Percentiles rank a stretch among this genome's conserved stretches.
Conservation (phyloP, 2,329 filamentous ascomycete species). For the Nemania bipapillata region DNA sequence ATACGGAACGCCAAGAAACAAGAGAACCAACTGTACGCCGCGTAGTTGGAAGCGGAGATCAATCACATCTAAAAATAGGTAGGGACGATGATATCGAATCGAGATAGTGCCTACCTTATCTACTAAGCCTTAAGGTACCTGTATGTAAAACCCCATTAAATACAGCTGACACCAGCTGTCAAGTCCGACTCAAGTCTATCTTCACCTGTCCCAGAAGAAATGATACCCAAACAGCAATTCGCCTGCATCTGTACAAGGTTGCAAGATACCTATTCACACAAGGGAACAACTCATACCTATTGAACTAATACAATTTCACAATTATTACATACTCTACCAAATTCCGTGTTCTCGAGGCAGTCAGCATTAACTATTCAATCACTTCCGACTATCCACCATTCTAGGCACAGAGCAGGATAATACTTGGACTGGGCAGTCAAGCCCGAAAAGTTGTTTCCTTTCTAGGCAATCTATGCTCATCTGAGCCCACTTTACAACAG, state of each 20-base stretch:
- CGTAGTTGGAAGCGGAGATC: neutral
- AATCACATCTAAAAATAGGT: neutral
- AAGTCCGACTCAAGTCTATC: neutral
- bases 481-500: neutral
- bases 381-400: neutral
- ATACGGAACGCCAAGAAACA: neutral
- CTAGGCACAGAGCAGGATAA: neutral
- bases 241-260: neutral
- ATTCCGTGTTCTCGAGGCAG: neutral
- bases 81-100: too few relatives aligned
- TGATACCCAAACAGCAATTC: neutral
- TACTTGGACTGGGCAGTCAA: neutral
- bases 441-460: slow-evolving; percentile 2
- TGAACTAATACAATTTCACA: neutral
- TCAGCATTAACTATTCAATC: too few relatives aligned
- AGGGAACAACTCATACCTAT: neutral
- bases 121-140: too few relatives aligned
- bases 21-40: too few relatives aligned
- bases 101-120: neutral
- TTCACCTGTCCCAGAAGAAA: neutral
- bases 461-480: slow-evolving; percentile 17
- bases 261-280: neutral
- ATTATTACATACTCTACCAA: neutral
- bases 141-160: too few relatives aligned
- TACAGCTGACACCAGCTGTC: neutral